These are phyloP conservation scores for Jamesozyma jinghongensis DNA, from an alignment of 805 yeast species.

Conservation along the genomic window DNA sequence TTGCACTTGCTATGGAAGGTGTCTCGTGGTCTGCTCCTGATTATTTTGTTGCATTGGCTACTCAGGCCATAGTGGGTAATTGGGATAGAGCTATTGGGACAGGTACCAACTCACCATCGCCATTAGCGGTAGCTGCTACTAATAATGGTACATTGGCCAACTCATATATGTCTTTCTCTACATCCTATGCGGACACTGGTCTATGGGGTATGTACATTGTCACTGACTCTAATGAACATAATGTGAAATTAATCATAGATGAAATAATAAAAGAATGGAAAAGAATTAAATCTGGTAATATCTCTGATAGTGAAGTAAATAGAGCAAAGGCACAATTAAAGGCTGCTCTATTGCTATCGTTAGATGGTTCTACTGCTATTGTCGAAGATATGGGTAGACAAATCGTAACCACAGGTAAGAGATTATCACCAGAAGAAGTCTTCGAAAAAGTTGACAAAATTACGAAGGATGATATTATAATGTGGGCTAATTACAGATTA, in stretches of 20 bases:
- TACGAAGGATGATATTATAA: conserved; percentile 66
- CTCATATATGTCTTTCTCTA: conserved; percentile 92
- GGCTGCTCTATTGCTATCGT: conserved; percentile 78
- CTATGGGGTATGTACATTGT: conserved; percentile 94
- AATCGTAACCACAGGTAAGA: conserved; percentile 81
- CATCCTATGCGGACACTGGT: conserved; percentile 96
- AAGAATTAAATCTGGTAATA: conserved; percentile 67
- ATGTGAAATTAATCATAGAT: conserved; percentile 58
- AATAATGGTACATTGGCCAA: conserved; percentile 64
- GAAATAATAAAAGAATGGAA: conserved; percentile 84
- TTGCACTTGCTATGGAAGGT: conserved; percentile 95
- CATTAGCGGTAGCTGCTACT: conserved; percentile 53
- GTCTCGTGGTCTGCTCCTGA: conserved; percentile 96
- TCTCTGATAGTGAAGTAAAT: conserved; percentile 78
- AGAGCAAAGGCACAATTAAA: conserved; percentile 92
- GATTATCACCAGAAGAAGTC: conserved; percentile 40
- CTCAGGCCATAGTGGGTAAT: conserved; percentile 93
- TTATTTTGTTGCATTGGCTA: conserved; percentile 88
- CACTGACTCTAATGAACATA: conserved; percentile 59
- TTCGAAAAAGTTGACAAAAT: conserved; percentile 63
- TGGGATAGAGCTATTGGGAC: conserved; percentile 93
- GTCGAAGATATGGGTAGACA: conserved; percentile 99
- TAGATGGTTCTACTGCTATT: conserved; percentile 91
- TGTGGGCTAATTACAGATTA: conserved; percentile 81
- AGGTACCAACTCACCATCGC: conserved; percentile 78